Base-by-base conservation (phyloP, 1,284 basidiomycete species). In the Leccinum ponderosum region DNA sequence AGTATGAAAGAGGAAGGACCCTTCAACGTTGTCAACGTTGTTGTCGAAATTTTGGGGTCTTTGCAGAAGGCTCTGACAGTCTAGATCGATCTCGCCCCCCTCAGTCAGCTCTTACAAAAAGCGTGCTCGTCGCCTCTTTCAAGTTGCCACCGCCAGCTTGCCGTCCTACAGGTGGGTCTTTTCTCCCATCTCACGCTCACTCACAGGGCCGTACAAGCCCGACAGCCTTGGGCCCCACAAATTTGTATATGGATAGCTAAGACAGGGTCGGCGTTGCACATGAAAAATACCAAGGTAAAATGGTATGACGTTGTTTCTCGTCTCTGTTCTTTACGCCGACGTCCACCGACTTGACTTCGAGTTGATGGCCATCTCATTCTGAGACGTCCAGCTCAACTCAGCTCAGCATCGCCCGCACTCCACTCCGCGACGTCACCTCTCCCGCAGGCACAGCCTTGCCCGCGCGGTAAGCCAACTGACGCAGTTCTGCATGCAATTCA, bases 401-500 rank as follows among this genome's bases (percentile, higher is more conserved):
- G 42, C 42, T 44, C 42, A 44, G 9, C 42, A 17, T 44, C 17
- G 22, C 65, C 6, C 31, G 51, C 60, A 56, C 53, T 17, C 55
- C 27, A 47, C 31, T 27, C 44, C 51, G 57, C 68, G 56, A 58
- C 57, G 39, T 65, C 69, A 62, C 59, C 15, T 50, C 42, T 20
- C 51, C 25, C 56, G 66, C 52, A 61, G n/a, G 51, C 58, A 60
- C 57, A 59, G 53, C 25, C 57, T 55, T 14, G 33, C 62, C 51
- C 55, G 47, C 42, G 17, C 42, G 42, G 42, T 44, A 57, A 57
- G 61, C 54, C 52, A 47, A 54, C 27, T 66, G 58, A 60, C 61
- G 55, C 64, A 62, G 33, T 39, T 47, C 52, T 58, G 65, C 67
- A 54, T 72, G 68, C 57, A 50, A 56, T 69, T 62, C 68, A 70